These are phyloP conservation scores for Ulvella scutata DNA, from an alignment of 139 green algal species.

Conservation along the genomic window DNA sequence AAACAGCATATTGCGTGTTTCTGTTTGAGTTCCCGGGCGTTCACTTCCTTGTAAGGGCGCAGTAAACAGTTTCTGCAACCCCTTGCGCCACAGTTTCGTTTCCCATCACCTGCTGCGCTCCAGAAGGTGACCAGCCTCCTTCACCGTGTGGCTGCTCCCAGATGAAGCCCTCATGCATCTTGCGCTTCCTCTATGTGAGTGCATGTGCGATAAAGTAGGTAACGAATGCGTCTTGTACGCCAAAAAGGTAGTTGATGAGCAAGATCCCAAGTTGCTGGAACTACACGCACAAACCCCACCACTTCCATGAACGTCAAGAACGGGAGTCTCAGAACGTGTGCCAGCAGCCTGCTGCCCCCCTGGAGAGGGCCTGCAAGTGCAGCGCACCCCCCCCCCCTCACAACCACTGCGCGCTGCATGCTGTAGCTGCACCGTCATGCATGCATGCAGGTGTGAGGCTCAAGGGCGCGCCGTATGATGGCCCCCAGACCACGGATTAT, in stretches of 20 bases:
- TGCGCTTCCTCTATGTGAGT: no score
- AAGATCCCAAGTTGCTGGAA: no score
- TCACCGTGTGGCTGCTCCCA: no score
- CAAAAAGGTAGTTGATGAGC: no score
- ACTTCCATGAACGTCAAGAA: background rate
- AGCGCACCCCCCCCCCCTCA: background rate
- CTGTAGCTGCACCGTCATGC: background rate
- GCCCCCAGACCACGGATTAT: background rate
- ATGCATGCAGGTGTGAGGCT: background rate
- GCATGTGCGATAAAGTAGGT: no score
- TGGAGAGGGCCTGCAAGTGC: background rate
- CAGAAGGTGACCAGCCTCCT: background rate
- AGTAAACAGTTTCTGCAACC: background rate
- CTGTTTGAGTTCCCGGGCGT: background rate
- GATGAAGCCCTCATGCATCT: no score
- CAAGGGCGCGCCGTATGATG: background rate
- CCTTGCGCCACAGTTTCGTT: background rate
- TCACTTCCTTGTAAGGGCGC: background rate
- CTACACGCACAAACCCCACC: background rate
- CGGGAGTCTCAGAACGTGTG: background rate
- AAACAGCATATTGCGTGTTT: constrained; percentile 20
- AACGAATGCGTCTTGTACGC: no score
- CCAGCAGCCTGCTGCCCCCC: no score
- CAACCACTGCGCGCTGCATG: no score
- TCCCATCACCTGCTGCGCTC: background rate